Evolutionary conservation across 169 alveolate species (phyloP).

Genomic region (Eimeria maxima): DNA sequence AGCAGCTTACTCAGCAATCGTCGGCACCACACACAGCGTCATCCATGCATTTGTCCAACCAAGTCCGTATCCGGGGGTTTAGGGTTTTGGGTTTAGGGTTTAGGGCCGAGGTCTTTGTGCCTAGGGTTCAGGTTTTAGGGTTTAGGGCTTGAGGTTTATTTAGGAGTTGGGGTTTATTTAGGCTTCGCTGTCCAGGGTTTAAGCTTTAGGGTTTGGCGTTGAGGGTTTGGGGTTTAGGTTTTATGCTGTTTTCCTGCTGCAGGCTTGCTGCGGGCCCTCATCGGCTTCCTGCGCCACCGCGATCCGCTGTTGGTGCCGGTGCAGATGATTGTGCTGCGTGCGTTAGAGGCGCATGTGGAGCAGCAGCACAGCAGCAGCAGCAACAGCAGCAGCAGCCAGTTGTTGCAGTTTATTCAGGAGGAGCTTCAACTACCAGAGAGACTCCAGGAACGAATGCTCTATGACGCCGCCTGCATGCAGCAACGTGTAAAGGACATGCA

Average conservation of each 20-base stretch:
- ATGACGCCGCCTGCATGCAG: conserved; percentile 78
- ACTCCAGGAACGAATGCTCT: conserved; percentile 69
- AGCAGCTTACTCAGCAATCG: conserved; percentile 74
- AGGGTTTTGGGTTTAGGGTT: background rate
- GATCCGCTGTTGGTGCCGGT: conserved; percentile 78
- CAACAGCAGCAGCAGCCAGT: conserved; percentile 71
- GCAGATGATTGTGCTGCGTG: conserved; percentile 76
- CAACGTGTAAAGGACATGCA: conserved; percentile 67
- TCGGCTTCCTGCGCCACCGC: conserved; percentile 75
- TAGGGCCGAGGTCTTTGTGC: background rate
- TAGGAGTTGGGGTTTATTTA: background rate
- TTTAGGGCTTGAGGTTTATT: background rate
- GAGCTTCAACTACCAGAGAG: conserved; percentile 69
- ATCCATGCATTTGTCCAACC: conserved; percentile 77
- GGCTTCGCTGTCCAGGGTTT: background rate
- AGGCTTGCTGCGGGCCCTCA: conserved; percentile 61
- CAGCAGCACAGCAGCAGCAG: conserved; percentile 83
- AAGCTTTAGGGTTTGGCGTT: background rate
- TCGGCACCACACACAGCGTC: conserved; percentile 58
- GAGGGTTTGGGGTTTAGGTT: background rate
- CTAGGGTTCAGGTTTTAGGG: too few species aligned
- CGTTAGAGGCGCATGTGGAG: conserved; percentile 76
- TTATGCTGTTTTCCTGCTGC: conserved; percentile 10
- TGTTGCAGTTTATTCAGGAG: conserved; percentile 56
- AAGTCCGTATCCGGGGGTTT: background rate